These are phyloP conservation scores for Gastrolobium villosum DNA, from an alignment of 306 rosid species.

Conservation along the genomic window DNA sequence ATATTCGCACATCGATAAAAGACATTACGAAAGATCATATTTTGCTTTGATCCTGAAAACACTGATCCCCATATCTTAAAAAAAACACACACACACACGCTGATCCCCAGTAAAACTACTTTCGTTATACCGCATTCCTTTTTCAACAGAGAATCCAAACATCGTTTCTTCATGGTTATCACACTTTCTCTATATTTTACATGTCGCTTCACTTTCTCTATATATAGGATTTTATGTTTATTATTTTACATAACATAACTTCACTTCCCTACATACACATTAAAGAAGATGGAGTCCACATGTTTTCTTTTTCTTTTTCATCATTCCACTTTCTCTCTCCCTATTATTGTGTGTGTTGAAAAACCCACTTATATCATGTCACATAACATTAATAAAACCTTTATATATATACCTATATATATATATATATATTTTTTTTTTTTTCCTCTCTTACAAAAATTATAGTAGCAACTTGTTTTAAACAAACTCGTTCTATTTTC, in stretches of 20 bases:
- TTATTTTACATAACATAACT: no score
- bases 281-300: no score
- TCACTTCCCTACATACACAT: no score
- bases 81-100: not conserved
- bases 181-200: constrained; percentile 34
- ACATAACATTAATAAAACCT: no score
- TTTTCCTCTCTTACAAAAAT: not conserved
- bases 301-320: no score
- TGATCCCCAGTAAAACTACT: constrained; percentile 51
- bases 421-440: no score
- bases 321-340: no score
- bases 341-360: no score
- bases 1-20: constrained; percentile 46
- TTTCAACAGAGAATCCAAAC: constrained; percentile 51
- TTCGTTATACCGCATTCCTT: constrained; percentile 46
- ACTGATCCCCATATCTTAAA: constrained; percentile 40
- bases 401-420: not conserved
- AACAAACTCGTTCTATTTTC: not conserved
- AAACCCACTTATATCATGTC: no score
- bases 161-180: constrained; percentile 41
- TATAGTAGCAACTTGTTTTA: not conserved
- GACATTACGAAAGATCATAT: constrained; percentile 36
- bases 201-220: not conserved
- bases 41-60: constrained; percentile 45
- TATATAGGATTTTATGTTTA: no score